Evolutionary conservation across 2,329 filamentous ascomycete species (phyloP), one percentile per base, ranked within the genome.

Genomic region (Tothia fuscella): DNA sequence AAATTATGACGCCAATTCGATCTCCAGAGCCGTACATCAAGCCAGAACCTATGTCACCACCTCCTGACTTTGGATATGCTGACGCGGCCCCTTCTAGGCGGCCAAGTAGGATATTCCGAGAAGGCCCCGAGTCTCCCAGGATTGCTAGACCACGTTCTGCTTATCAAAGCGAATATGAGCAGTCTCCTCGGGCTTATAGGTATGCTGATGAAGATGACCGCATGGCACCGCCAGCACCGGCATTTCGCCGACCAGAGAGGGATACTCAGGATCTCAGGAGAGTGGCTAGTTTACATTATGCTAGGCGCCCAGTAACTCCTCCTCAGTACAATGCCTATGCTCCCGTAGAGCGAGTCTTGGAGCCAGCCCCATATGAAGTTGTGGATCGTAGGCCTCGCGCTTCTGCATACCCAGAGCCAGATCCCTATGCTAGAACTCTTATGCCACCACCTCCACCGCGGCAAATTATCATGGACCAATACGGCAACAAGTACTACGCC

Each of bases 401-500:
- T 29, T 53, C 55, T 19, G 43, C 56, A 13, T 62, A 58, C 43
- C 56, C 60, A 34, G 60, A 66, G 48, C 54, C 54, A 17, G 62
- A 37, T 64, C 65, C 46, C 46, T 64, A 28, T 51, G 58, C 22
- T 25, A 17, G 14, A 32, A 20, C 24, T 14, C 55, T 67, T 38
- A 67, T 73, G 5, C 70, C 56, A 14, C 55, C 57, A 37, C 61
- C 58, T 7, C 57, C 73, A 14, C 64, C 73, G 34, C 67, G 78
- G 42, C 76, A 80, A 47, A 80, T 94, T 48, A 70, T 93, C 25
- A 69, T 93, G 42, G 88, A 95, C 60, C 77, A 83, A 47, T 84
- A 79, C 59, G 87, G 87, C 30, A 83, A 84, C 56, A 78, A 85
- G 56, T 95, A 88, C 62, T 74, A 75, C 46, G 74, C 76, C 48